Base-by-base conservation (phyloP, 495 filamentous ascomycete genomes). In the Penicillium alfredii region DNA sequence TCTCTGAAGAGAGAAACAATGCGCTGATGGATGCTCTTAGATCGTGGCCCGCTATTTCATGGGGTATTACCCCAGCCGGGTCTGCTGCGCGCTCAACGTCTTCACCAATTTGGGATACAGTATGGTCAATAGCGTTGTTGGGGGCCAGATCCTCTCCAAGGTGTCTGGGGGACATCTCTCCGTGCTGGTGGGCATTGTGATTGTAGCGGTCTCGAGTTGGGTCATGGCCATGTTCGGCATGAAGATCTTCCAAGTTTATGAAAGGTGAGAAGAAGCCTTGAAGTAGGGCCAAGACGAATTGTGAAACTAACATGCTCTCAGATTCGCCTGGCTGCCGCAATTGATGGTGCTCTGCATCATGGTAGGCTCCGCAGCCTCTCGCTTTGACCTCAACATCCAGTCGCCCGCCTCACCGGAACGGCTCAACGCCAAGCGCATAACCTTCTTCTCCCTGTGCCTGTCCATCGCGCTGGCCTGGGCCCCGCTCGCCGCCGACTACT, bases 31-130 rank as follows among this genome's bases (percentile, higher is more conserved):
- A 8, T 6, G 19, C 13, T 21, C 13, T 29, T 48, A 80, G 78
- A 77, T 88, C 27, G 72, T 84, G 25, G 63, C 77, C 4, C 73
- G 83, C 4, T 87, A 80, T 51, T 75, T 77, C 31, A 87, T 88
- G 80, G 84, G 84, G 4, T 88, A 82, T 60, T 86, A 79, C 61
- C 83, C 84, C 1, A 73, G 74, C 29, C 87, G 84, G 58, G 43
- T 86, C 7, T 76, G 81, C 35, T 76, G 74, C 19, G 19, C 79
- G 1, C 58, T 89, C 14, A 86, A 86, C 38, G 64, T 88, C 8
- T 72, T 87, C 27, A 72, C 83, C 20, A 73, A 84, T 51, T 44
- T 86, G 17, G 84, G 82, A 3, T 88, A 85, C 40, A 65, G 71
- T 25, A 73, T 84, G 60, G 72, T 88, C 42, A 74, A 76, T 47